These are phyloP conservation scores for Podospora australis DNA, from an alignment of 495 filamentous ascomycete genomes.

Conservation along the genomic window DNA sequence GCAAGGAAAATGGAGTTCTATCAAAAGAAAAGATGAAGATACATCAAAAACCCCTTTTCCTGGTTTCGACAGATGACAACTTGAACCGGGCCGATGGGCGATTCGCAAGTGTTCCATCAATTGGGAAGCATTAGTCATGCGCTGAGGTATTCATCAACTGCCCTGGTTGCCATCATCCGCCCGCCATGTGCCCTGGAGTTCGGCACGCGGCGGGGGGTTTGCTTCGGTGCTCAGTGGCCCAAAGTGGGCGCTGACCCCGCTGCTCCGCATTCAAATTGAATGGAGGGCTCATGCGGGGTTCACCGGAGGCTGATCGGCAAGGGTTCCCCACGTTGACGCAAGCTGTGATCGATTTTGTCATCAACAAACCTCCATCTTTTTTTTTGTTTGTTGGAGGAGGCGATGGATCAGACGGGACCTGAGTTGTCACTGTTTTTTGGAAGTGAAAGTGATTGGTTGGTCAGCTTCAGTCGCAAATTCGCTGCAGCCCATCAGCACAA, in stretches of 20 bases:
- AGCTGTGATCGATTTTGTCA: background rate
- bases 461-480: background rate
- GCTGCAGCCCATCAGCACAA: no score
- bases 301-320: background rate
- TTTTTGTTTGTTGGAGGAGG: no score
- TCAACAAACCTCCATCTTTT: no score
- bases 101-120: background rate
- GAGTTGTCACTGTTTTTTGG: no score
- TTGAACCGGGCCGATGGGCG: background rate
- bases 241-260: no score
- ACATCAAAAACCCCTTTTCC: background rate
- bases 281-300: no score
- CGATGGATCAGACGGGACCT: no score
- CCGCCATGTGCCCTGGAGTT: background rate
- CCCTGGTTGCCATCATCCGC: slow-evolving; percentile 4
- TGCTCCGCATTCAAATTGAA: no score
- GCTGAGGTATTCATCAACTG: background rate
- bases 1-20: background rate
- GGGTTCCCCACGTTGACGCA: background rate
- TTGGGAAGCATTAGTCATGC: slow-evolving; percentile 21
- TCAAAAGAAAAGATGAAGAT: background rate
- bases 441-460: background rate
- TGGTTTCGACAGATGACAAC: background rate
- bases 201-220: background rate
- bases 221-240: no score